phyloP scores from a whole-genome alignment of 2,329 filamentous ascomycete genomes.

The Aplosporella prunicola region DNA sequence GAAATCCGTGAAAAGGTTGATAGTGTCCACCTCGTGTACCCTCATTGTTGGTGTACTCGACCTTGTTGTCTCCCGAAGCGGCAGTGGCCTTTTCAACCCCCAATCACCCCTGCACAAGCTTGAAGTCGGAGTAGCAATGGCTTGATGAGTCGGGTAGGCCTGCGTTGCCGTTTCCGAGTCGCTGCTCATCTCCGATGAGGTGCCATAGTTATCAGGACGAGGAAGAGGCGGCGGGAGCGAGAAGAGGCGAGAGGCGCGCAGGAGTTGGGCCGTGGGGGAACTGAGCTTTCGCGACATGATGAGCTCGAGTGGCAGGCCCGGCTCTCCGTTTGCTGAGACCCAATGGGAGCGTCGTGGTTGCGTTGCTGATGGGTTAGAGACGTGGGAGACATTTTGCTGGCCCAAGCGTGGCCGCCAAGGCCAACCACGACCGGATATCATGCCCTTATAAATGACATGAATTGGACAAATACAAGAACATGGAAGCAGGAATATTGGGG shows the following conservation, averaged over 20 bases:
- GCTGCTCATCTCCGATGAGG: conserved; percentile 30
- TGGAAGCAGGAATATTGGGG: too few relatives aligned
- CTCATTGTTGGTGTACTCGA: conserved; percentile 64
- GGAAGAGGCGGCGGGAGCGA: conserved; percentile 71
- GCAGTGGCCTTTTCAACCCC: conserved; percentile 82
- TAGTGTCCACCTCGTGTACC: conserved; percentile 69
- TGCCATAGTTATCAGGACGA: conserved; percentile 37
- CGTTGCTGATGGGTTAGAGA: too few relatives aligned
- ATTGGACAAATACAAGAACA: too few relatives aligned
- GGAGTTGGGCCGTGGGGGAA: conserved; percentile 58
- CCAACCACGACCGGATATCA: too few relatives aligned
- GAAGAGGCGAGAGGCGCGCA: conserved; percentile 84
- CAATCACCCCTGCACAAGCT: conserved; percentile 76
- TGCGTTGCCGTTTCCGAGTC: conserved; percentile 62
- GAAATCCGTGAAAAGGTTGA: conserved; percentile 85
- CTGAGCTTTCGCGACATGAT: conserved; percentile 26
- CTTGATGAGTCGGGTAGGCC: conserved; percentile 70
- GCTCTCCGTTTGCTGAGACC: too few relatives aligned
- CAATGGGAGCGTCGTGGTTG: too few relatives aligned
- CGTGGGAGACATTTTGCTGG: too few relatives aligned
- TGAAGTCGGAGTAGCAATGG: conserved; percentile 65
- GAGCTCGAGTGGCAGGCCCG: too few relatives aligned
- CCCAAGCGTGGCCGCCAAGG: too few relatives aligned
- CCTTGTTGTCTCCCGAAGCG: conserved; percentile 62
- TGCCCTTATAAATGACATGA: too few relatives aligned